Evolutionary conservation across 257 asterid genomes (phyloP).

Genomic region (Vinca minor): DNA sequence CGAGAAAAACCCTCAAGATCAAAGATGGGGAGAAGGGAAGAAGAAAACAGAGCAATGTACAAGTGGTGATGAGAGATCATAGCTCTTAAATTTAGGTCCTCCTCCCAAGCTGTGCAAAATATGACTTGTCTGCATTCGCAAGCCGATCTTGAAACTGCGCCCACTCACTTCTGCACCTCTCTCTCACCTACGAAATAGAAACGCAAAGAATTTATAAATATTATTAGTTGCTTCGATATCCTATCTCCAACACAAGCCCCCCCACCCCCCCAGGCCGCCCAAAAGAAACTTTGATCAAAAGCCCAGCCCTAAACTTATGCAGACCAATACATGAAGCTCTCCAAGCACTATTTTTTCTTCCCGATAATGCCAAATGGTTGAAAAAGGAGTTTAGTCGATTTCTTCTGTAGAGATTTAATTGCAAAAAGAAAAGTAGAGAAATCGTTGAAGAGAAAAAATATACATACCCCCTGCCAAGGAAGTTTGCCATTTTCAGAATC

Average conservation of each 20-base stretch:
- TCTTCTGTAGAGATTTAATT: too few species aligned
- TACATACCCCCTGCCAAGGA: conserved; percentile 94
- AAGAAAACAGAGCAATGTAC: conserved; percentile 12
- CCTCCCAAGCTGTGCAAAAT: conserved; percentile 50
- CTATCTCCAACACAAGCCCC: too few species aligned
- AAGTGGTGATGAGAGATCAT: conserved; percentile 7
- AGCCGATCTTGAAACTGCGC: conserved; percentile 92
- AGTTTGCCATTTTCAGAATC: conserved; percentile 66
- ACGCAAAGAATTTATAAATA: neutral
- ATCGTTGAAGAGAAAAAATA: neutral
- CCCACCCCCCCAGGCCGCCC: neutral
- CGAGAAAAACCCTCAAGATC: neutral
- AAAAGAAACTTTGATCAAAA: neutral
- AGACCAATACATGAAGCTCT: too few species aligned
- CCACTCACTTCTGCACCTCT: conserved; percentile 92
- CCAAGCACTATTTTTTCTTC: too few species aligned
- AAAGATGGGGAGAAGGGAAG: neutral
- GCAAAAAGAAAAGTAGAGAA: neutral
- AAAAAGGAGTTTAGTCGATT: neutral
- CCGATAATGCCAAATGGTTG: neutral
- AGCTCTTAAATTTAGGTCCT: conserved; percentile 7
- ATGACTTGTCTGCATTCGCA: conserved; percentile 70
- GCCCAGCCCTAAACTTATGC: neutral
- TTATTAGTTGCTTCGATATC: neutral
- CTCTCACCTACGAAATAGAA: conserved; percentile 54